phyloP scores from a whole-genome alignment of 495 filamentous ascomycete species.

The Xylaria intraflava region DNA sequence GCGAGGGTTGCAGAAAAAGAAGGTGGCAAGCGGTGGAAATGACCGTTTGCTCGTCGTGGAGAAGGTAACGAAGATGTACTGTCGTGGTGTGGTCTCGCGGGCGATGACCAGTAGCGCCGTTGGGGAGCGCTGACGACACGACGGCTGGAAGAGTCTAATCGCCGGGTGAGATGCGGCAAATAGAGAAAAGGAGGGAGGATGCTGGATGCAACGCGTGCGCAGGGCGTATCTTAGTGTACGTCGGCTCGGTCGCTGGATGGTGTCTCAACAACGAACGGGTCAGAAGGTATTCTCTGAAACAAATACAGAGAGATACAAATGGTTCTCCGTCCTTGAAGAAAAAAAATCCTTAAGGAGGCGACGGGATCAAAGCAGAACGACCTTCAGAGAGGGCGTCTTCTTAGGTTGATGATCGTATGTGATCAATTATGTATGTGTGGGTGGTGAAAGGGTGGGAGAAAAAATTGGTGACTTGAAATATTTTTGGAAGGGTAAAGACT shows the following conservation, averaged over 20 bases:
- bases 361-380: conserved; percentile 22
- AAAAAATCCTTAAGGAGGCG: conserved; percentile 18
- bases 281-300: conserved; percentile 34
- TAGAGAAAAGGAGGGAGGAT: conserved; percentile 5
- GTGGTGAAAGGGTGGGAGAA: conserved; percentile 25
- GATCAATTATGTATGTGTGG: conserved; percentile 10
- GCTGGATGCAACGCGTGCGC: conserved; percentile 20
- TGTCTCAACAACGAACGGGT: conserved; percentile 21
- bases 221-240: conserved; percentile 4
- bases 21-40: conserved; percentile 6
- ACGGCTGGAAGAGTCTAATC: conserved; percentile 3
- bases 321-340: conserved; percentile 21
- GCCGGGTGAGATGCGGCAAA: conserved; percentile 3
- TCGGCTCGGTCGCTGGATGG: conserved; percentile 5
- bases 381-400: conserved; percentile 22
- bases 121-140: background rate
- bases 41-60: conserved; percentile 20
- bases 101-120: background rate
- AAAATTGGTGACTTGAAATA: conserved; percentile 30
- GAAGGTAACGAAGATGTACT: conserved; percentile 12
- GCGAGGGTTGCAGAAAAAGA: conserved; percentile 13
- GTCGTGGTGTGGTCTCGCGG: conserved; percentile 8
- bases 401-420: conserved; percentile 31
- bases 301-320: conserved; percentile 28
- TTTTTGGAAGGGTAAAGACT: conserved; percentile 25